Evolutionary conservation across 179 eudicot genomes (phyloP).

Genomic region (Sideroxylon spinosum): DNA sequence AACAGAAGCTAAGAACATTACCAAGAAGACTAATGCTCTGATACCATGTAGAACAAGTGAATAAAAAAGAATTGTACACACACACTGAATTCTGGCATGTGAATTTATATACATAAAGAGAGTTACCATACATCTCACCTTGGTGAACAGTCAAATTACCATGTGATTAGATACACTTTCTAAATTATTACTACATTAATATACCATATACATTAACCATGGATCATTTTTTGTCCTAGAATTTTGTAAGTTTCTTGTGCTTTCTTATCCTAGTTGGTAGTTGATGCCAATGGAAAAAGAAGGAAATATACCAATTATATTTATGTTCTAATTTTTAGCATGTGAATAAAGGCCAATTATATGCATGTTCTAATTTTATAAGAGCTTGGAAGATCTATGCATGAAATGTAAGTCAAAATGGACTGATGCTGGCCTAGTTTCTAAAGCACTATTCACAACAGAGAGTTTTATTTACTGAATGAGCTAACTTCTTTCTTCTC

Average conservation of each 20-base stretch:
- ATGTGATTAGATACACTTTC: too few relatives aligned
- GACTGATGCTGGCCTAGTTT: neutral
- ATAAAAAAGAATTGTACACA: too few relatives aligned
- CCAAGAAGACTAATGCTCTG: too few relatives aligned
- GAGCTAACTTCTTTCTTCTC: neutral
- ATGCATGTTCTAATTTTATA: neutral
- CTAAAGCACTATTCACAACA: neutral
- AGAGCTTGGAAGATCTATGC: neutral
- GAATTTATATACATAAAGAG: too few relatives aligned
- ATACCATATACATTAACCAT: too few relatives aligned
- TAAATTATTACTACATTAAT: too few relatives aligned
- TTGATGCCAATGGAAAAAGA: neutral
- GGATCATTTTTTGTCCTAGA: neutral
- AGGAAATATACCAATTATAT: neutral
- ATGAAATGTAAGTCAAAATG: neutral
- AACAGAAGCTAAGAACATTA: too few relatives aligned
- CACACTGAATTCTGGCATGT: too few relatives aligned
- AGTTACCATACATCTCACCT: too few relatives aligned
- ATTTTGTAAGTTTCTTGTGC: neutral
- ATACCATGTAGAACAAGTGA: too few relatives aligned
- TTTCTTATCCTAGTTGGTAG: neutral
- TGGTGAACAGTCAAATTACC: too few relatives aligned
- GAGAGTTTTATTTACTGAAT: neutral
- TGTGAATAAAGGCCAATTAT: neutral
- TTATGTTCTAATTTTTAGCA: constrained; percentile 4